phyloP scores from a whole-genome alignment of 2,329 filamentous ascomycete genomes.

The Scleromitrula shiraiana region DNA sequence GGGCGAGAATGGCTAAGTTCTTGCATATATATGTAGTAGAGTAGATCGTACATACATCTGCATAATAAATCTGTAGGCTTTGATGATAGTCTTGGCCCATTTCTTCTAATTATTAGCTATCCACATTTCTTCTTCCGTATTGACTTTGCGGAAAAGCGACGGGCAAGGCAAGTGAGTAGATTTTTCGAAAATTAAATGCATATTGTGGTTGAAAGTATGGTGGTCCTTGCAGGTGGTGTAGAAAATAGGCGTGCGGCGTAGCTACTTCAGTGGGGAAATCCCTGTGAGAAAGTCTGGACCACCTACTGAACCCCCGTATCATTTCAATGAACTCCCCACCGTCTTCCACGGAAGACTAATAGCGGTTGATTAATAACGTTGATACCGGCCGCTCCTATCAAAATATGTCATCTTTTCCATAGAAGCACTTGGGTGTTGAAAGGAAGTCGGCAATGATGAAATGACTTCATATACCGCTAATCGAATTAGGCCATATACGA shows the following conservation, averaged over 20 bases:
- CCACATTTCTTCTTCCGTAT: no score
- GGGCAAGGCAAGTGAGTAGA: background rate
- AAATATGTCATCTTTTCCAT: no score
- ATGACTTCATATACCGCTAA: conserved; percentile 2
- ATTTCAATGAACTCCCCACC: background rate
- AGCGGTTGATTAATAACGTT: background rate
- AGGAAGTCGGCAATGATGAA: no score
- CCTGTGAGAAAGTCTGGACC: background rate
- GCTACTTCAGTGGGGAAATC: background rate
- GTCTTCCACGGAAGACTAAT: background rate
- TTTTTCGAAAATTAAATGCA: no score
- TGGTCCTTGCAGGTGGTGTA: background rate
- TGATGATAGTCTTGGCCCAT: no score
- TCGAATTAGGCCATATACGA: conserved; percentile 2
- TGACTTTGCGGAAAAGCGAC: background rate
- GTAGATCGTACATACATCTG: no score
- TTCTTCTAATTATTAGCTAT: no score
- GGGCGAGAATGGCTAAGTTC: no score
- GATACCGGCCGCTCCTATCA: background rate
- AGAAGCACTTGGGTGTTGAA: no score
- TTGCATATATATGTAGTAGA: no score
- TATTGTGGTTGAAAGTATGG: no score
- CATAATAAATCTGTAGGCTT: no score
- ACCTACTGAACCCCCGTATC: background rate
- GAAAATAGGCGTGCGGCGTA: background rate